These are phyloP conservation scores for Ceratocystis destructans DNA, from an alignment of 2,329 filamentous ascomycete genomes.

Conservation along the genomic window DNA sequence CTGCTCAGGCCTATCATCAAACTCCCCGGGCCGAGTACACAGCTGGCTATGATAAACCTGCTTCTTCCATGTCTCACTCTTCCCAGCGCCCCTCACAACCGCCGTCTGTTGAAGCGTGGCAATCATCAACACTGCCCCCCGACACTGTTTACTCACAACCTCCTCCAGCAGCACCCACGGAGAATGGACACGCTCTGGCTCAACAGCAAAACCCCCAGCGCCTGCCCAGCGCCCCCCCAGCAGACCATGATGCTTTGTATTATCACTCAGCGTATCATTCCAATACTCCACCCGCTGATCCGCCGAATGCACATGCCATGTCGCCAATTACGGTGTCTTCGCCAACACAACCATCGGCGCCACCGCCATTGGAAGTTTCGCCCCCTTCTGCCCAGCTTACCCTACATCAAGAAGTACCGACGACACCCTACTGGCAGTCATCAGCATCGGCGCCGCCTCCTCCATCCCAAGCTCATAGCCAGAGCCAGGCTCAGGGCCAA, in stretches of 20 bases:
- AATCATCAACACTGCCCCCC: slow-evolving; percentile 17
- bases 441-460: neutral
- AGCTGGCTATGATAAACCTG: neutral
- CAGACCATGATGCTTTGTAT: slow-evolving; percentile 43
- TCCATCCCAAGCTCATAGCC: slow-evolving; percentile 11
- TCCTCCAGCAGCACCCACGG: slow-evolving; percentile 25
- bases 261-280: slow-evolving; percentile 33
- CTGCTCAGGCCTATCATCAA: slow-evolving; percentile 11
- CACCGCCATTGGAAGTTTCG: slow-evolving; percentile 13
- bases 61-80: neutral
- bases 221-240: slow-evolving; percentile 23
- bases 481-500: slow-evolving; percentile 21
- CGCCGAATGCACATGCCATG: slow-evolving; percentile 21
- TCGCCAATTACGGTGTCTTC: slow-evolving; percentile 12
- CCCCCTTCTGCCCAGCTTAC: slow-evolving; percentile 3
- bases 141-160: slow-evolving; percentile 27
- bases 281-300: slow-evolving; percentile 17
- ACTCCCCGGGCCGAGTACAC: slow-evolving; percentile 5
- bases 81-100: slow-evolving; percentile 7
- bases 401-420: slow-evolving; percentile 20
- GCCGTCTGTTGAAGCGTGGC: slow-evolving; percentile 5
- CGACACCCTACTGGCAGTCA: slow-evolving; percentile 14
- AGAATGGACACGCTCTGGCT: slow-evolving; percentile 19
- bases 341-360: slow-evolving; percentile 7
- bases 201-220: neutral